These are phyloP conservation scores for Cryptococcus hybrid DNA, from an alignment of 1,284 basidiomycete species.

Conservation along the genomic window DNA sequence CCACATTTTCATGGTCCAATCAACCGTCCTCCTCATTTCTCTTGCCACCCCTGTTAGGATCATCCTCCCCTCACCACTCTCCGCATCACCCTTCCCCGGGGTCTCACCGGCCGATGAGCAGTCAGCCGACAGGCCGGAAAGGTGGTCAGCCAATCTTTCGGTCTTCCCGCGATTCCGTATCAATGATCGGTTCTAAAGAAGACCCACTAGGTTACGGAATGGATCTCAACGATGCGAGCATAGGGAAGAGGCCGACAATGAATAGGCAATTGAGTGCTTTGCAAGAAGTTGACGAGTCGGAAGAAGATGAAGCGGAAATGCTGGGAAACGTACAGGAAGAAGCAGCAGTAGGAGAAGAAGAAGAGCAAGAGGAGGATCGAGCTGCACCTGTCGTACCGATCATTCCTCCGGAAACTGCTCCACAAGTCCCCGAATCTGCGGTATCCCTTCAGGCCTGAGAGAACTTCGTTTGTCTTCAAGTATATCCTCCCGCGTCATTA, in stretches of 20 bases:
- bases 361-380: not conserved
- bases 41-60: slow-evolving; percentile 12
- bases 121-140: slow-evolving; percentile 7
- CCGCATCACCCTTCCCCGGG: slow-evolving; percentile 26
- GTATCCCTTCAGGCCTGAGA: slow-evolving; percentile 15
- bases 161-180: not conserved
- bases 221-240: slow-evolving; percentile 16
- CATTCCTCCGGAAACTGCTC: not conserved
- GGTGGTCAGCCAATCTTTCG: slow-evolving; percentile 18
- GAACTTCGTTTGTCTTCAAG: slow-evolving; percentile 38
- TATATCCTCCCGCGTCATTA: slow-evolving; percentile 3
- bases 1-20: slow-evolving; percentile 9
- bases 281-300: slow-evolving; percentile 44
- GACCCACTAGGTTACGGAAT: slow-evolving; percentile 28
- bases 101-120: slow-evolving; percentile 17
- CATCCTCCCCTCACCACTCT: slow-evolving; percentile 13
- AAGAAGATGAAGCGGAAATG: slow-evolving; percentile 26
- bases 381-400: not conserved
- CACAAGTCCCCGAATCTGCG: not conserved
- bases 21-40: slow-evolving; percentile 16
- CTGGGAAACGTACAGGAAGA: slow-evolving; percentile 3
- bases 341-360: not conserved
- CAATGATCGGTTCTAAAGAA: slow-evolving; percentile 15
- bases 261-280: slow-evolving; percentile 25
- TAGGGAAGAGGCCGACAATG: slow-evolving; percentile 24